Evolutionary conservation across 257 asterid genomes (phyloP), one percentile per base, ranked within the genome.

Genomic region (Solanum sejunctum): DNA sequence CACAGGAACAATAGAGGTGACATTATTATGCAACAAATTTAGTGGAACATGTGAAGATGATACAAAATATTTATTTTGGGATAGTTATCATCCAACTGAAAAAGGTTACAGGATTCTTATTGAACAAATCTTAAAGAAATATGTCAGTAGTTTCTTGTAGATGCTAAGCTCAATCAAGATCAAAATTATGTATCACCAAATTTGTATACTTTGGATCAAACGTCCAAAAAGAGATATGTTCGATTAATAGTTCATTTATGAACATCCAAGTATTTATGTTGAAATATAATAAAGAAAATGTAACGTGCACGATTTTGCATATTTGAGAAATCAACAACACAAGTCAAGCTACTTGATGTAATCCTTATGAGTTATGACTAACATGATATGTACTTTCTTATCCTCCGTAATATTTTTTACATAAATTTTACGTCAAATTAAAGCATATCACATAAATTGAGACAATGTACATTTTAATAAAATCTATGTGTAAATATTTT

Each of bases 81-180:
- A 89, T 78, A 84, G 88, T 86, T 88, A 39, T 32, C 93, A 89
- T 86, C 93, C 90, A 13, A 87, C 93, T 0, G 90, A 87, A 66
- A 84, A 32, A 85, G 91, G 84, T n/a, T 90, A 86, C 77, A 87
- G 23, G 17, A 70, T 87, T 15, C 88, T 90, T 41, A 64, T 82
- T 39, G 54, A 82, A 28, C 61, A 80, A n/a, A 54, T 87, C 81
- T n/a, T 87, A 20, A 23, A 80, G 10, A 80, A 56, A 21, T 83
- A 56, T 71, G 12, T 85, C 41, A 56, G 64, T 2, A 36, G 4
- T 21, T 78, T 89, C 49, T 70, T 70, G 17, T 70, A 70, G 79
- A 70, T 70, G 17, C 18, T 69, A 21, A 32, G 8, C 2, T 3
- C 23, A 13, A 36, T 16, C 20, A 69, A 36, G 15, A 69, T 69